Base-by-base conservation (phyloP, 331 rosid species). In the Erythrophleum ivorense region DNA sequence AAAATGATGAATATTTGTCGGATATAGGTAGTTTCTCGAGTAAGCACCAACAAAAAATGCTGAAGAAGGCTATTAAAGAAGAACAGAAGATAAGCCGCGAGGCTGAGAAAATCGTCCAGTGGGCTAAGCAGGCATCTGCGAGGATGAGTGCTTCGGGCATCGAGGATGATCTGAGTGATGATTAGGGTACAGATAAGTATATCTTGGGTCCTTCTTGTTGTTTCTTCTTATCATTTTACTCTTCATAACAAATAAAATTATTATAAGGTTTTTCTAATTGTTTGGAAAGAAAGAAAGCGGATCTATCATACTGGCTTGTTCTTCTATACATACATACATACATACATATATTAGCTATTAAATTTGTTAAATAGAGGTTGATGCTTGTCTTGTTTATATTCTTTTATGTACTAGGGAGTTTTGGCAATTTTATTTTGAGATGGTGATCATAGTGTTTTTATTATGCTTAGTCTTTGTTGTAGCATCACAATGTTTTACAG, bases 31-130 rank as follows among this genome's bases (percentile, higher is more conserved):
- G 89, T 41, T 95, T 95, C 79, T 89, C 97, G 6, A 84, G 76
- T 33, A 89, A 85, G 75, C 83, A 88, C 59, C 97, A 89, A 76
- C 62, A 88, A 58, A 90, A 82, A 80, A 81, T 86, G 6, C 87
- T 95, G 60, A 93, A 88, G 73, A 91, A 86, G 73, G 98, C 98
- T 5, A 41, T 90, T 91, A 86, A 84, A 79, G 97, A 93, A 73
- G 91, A 95, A 84, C 83, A 87, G 79, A 95, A 84, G 89, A 79
- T 91, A 59, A 87, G 72, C 76, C 85, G 86, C 16, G 98, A 95
- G 88, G 97, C 96, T 60, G 91, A 90, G 83, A 90, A 85, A 78
- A 91, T 93, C 16, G 87, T 90, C 19, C 75, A 88, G 77, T 81
- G 89, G 94, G 97, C 91, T 24, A 93, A 86, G 81, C 90, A 87